These are phyloP conservation scores for Glomus cerebriforme DNA, from an alignment of 192 early-diverging fungal genomes.

Conservation along the genomic window DNA sequence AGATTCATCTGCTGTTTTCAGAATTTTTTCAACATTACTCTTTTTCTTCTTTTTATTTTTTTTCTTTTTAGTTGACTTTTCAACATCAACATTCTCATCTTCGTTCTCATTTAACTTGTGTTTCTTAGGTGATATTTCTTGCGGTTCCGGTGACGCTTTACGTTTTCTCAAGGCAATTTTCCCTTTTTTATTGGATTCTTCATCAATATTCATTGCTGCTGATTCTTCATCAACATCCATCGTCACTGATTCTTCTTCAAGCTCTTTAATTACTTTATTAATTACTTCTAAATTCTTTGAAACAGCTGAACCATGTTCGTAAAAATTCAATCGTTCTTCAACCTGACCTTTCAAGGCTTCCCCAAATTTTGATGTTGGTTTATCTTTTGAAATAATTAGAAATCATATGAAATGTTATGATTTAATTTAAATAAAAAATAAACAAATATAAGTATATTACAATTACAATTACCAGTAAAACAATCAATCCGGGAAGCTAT, in stretches of 20 bases:
- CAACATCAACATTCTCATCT: neutral
- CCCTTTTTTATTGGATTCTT: neutral
- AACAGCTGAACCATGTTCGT: slow-evolving; percentile 67
- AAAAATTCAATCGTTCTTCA: slow-evolving; percentile 94
- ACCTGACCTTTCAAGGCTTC: slow-evolving; percentile 92
- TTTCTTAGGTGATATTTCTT: neutral
- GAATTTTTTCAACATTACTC: too few relatives aligned
- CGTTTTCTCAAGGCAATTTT: neutral
- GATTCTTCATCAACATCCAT: slow-evolving; percentile 24
- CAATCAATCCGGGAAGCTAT: slow-evolving; percentile 98
- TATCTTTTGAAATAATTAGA: slow-evolving; percentile 43
- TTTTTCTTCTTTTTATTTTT: neutral
- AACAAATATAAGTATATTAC: too few relatives aligned
- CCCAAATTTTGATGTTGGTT: slow-evolving; percentile 87
- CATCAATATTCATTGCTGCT: neutral
- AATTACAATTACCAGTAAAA: slow-evolving; percentile 65
- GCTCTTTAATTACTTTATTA: slow-evolving; percentile 4
- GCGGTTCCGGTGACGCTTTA: neutral
- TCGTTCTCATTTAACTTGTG: neutral
- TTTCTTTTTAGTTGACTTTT: neutral
- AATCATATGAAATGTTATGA: neutral
- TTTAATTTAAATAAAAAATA: neutral
- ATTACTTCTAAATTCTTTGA: slow-evolving; percentile 4
- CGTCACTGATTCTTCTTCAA: neutral
- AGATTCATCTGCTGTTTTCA: too few relatives aligned